phyloP scores from a whole-genome alignment of 495 filamentous ascomycete genomes.

The Neurospora sp. region DNA sequence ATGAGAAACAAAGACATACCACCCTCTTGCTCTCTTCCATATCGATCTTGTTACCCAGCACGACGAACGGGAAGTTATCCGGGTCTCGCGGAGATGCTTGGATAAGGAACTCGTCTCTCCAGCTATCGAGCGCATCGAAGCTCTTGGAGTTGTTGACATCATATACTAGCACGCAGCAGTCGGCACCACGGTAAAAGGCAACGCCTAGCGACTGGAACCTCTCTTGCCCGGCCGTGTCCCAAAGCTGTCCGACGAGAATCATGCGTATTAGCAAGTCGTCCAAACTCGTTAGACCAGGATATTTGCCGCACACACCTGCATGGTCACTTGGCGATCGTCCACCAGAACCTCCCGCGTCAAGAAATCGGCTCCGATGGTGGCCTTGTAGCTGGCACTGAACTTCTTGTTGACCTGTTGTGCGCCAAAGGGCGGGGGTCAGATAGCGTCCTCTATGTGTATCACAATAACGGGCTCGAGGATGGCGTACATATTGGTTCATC shows the following conservation, averaged over 20 bases:
- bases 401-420: conserved; percentile 90
- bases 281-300: background rate
- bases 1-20: conserved; percentile 32
- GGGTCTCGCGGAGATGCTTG: conserved; percentile 94
- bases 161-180: conserved; percentile 97
- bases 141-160: conserved; percentile 99
- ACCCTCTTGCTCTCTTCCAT: conserved; percentile 95
- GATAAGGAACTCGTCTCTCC: conserved; percentile 97
- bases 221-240: conserved; percentile 98
- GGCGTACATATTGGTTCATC: conserved; percentile 99
- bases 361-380: conserved; percentile 97
- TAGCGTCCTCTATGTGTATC: background rate
- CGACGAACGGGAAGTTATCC: conserved; percentile 96
- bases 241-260: conserved; percentile 49
- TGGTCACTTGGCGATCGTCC: conserved; percentile 92
- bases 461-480: background rate
- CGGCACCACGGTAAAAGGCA: conserved; percentile 94
- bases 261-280: conserved; percentile 3
- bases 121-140: conserved; percentile 96
- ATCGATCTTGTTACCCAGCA: conserved; percentile 98
- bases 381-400: conserved; percentile 99
- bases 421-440: conserved; percentile 2
- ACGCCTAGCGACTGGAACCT: conserved; percentile 96
- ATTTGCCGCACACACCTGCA: conserved; percentile 62
- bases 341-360: conserved; percentile 96